These are phyloP conservation scores for Hypholoma fasciculare DNA, from an alignment of 768 basidiomycete genomes.

Conservation along the genomic window DNA sequence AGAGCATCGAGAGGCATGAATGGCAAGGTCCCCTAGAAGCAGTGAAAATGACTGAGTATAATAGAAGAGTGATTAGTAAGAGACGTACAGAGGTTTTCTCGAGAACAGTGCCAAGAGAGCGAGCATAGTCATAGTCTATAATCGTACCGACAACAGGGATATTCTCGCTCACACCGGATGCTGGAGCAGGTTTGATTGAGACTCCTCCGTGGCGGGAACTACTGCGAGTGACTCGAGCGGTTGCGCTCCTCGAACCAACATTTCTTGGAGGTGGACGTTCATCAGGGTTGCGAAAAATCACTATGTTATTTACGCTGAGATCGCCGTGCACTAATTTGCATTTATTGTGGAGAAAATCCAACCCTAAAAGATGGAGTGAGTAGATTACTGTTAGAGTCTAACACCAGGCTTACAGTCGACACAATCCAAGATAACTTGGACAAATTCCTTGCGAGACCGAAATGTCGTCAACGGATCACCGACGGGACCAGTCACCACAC, in stretches of 20 bases:
- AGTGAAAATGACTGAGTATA: conserved; percentile 6
- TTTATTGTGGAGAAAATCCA: conserved; percentile 1
- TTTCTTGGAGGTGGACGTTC: not conserved
- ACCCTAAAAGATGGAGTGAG: not conserved
- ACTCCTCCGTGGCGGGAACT: not conserved
- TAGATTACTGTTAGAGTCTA: not conserved
- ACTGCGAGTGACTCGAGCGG: not conserved
- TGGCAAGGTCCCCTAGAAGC: conserved; percentile 10
- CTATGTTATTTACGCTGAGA: conserved; percentile 8
- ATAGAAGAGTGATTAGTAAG: conserved; percentile 1
- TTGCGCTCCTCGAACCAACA: not conserved
- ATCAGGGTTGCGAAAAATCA: conserved; percentile 5
- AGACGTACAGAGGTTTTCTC: conserved; percentile 12
- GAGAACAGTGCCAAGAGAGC: not conserved
- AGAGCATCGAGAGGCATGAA: conserved; percentile 12
- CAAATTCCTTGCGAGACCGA: conserved; percentile 8
- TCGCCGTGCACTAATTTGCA: conserved; percentile 5
- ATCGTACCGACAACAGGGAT: conserved; percentile 8
- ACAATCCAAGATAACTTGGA: not conserved
- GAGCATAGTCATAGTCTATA: conserved; percentile 12
- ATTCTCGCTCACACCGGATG: not conserved
- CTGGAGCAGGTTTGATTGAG: not conserved
- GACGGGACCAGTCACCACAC: conserved; percentile 8
- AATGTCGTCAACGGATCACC: conserved; percentile 13
- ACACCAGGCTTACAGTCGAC: conserved; percentile 2